Evolutionary conservation across 2,329 filamentous ascomycete species (phyloP), one percentile per base, ranked within the genome.

Genomic region (Teratosphaeria epicoccoides): DNA sequence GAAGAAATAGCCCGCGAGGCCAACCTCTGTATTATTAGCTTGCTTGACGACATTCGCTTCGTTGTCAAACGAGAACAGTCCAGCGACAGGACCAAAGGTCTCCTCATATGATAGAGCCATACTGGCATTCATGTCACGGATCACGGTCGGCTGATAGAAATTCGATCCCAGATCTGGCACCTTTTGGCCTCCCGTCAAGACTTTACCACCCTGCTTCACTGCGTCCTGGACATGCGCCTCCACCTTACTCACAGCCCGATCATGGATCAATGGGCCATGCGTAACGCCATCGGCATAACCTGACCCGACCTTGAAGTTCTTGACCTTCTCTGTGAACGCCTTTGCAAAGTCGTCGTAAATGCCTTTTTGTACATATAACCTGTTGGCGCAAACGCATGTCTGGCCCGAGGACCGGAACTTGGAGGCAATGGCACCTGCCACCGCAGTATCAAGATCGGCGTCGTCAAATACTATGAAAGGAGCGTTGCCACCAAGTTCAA

Each of bases 391-490:
- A 4, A 97, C 90, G 69, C 93, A 98, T 0, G 93, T 97, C 76
- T 98, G 93, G 29, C 93, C 93, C 0, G 88, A 94, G 33, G 85
- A 88, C 50, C 93, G 85, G 81, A 97, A 97, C 70, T 97, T 98
- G 63, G 82, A 90, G 23, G 83, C 74, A 50, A 97, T 80, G 46
- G 89, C 89, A 24, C 90, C 91, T 0, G 81, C 73, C 1, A 97
- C 88, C 2, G 93, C 93, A 4, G 76, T 73, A 53, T 96, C 90
- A 20, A 97, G 73, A 65, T 97, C 88, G 20, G 91, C 66, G 64
- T 97, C 91, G 64, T 97, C 89, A 65, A 97, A 97, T 28, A 97
- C 88, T 59, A 97, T 96, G 67, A 96, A 95, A 1, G 91, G 91
- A 0, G 91, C 87, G 68, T 97, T 97, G 46, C 91, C 93, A 50